phyloP scores from a whole-genome alignment of 495 filamentous ascomycete genomes.

The Rhypophila decipiens region DNA sequence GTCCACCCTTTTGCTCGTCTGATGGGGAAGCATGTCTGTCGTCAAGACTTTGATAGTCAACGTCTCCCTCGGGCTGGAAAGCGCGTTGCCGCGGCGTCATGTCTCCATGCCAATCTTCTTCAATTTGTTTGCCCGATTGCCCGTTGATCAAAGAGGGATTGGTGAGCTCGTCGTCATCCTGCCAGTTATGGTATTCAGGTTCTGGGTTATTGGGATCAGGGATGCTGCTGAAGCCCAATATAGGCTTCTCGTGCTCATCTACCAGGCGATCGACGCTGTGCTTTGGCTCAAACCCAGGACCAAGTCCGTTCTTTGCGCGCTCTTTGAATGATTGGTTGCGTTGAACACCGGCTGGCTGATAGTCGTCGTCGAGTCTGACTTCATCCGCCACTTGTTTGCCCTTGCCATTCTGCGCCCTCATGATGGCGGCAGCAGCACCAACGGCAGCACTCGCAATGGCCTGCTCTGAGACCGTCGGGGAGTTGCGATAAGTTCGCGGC shows the following conservation, averaged over 20 bases:
- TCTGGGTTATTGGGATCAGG: constrained; percentile 56
- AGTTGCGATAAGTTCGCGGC: constrained; percentile 33
- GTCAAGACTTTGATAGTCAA: constrained; percentile 24
- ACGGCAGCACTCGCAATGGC: constrained; percentile 48
- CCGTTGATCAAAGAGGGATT: constrained; percentile 37
- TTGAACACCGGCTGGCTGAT: constrained; percentile 29
- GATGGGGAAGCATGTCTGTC: constrained; percentile 11
- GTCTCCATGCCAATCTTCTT: constrained; percentile 34
- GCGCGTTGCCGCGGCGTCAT: constrained; percentile 32
- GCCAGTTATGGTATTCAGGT: constrained; percentile 59
- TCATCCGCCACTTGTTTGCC: constrained; percentile 27
- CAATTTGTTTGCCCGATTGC: constrained; percentile 23
- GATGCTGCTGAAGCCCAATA: constrained; percentile 57
- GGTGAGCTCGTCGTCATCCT: constrained; percentile 48
- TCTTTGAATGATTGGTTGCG: constrained; percentile 52
- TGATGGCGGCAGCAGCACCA: constrained; percentile 40
- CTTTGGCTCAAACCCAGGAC: constrained; percentile 61
- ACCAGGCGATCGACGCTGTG: constrained; percentile 63
- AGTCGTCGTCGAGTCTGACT: constrained; percentile 19
- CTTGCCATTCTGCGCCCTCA: constrained; percentile 31
- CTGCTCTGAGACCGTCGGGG: constrained; percentile 42
- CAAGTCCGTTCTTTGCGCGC: constrained; percentile 40
- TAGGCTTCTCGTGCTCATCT: constrained; percentile 27
- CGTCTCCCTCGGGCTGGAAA: constrained; percentile 22
- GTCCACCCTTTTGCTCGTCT: constrained; percentile 7